Base-by-base conservation (phyloP, 768 basidiomycete genomes). In the Russula sp. region DNA sequence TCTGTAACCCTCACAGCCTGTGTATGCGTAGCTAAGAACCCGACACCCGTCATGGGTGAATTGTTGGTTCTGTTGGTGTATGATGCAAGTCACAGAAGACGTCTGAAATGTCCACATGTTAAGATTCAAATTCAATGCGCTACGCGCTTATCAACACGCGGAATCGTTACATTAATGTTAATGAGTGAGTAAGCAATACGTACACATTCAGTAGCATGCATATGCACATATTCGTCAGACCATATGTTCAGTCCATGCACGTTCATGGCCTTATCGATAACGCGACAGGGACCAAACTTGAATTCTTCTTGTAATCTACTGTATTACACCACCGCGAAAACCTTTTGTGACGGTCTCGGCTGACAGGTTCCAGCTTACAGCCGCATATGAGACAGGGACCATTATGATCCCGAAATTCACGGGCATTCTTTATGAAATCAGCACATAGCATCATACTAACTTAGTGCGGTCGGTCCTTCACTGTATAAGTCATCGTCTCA, bases 11-110 rank as follows among this genome's bases (percentile, higher is more conserved):
- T 40, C 52, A 59, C 62, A 63, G 44, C 20, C 27, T 31, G 61
- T 62, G 62, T 63, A 63, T 63, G 59, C 44, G 45, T 63, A 63
- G 37, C 52, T 32, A 54, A 63, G 57, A 52, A 54, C 57, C 37
- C 47, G 14, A 48, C 47, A 59, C 37, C 51, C 35, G 20, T 51
- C 55, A 32, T 35, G 32, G 42, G 31, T 50, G 44, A 31, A 27
- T 27, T 20, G 42, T 53, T 58, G 37, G 39, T 49, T 52, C 27
- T 3, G 27, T 39, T 18, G 42, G 42, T 54, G 34, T 48, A 53
- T n/a, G 42, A 53, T 44, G 60, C 35, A 61, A 37, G 35, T 44
- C 34, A 18, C 47, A 59, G 35, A 32, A 27, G 27, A 32, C 13
- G 31, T 48, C 20, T 37, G 47, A n/a, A 58, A 37, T 56, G 61